phyloP scores from a whole-genome alignment of 2,329 filamentous ascomycete species.

The Hortaea sp. region DNA sequence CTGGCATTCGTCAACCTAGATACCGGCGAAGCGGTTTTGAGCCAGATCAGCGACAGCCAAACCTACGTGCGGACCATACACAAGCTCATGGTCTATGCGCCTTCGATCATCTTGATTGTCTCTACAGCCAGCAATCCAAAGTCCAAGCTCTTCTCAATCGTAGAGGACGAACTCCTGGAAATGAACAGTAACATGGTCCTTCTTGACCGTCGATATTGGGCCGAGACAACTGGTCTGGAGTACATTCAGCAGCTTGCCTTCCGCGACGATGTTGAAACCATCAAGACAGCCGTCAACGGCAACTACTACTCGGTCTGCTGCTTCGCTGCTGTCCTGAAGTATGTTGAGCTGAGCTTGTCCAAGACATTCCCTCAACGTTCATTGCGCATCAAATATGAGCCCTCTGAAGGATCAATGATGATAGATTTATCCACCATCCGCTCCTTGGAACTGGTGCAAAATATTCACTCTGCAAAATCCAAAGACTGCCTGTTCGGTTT shows the following conservation, averaged over 20 bases:
- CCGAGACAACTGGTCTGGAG: slow-evolving; percentile 65
- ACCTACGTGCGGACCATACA: slow-evolving; percentile 83
- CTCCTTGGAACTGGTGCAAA: slow-evolving; percentile 84
- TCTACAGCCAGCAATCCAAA: slow-evolving; percentile 58
- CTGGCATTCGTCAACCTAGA: slow-evolving; percentile 73
- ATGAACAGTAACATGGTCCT: slow-evolving; percentile 47
- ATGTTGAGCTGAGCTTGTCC: slow-evolving; percentile 60
- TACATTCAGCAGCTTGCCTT: slow-evolving; percentile 74
- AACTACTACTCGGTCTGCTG: slow-evolving; percentile 81
- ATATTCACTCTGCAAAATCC: slow-evolving; percentile 65
- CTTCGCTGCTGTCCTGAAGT: slow-evolving; percentile 80
- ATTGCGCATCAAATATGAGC: slow-evolving; percentile 74
- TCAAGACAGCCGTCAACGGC: slow-evolving; percentile 69
- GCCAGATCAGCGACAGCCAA: slow-evolving; percentile 86
- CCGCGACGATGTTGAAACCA: slow-evolving; percentile 65
- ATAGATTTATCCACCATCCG: slow-evolving; percentile 83
- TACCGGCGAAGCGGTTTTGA: slow-evolving; percentile 73
- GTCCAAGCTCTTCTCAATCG: slow-evolving; percentile 63
- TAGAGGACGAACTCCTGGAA: slow-evolving; percentile 60
- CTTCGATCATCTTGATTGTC: slow-evolving; percentile 70
- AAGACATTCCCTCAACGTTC: slow-evolving; percentile 68
- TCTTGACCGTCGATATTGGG: slow-evolving; percentile 73
- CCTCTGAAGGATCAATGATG: slow-evolving; percentile 88
- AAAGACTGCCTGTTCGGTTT: slow-evolving; percentile 76
- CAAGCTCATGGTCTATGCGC: slow-evolving; percentile 72